Base-by-base conservation (phyloP, 495 filamentous ascomycete species). In the Sphaerosporella brunnea region DNA sequence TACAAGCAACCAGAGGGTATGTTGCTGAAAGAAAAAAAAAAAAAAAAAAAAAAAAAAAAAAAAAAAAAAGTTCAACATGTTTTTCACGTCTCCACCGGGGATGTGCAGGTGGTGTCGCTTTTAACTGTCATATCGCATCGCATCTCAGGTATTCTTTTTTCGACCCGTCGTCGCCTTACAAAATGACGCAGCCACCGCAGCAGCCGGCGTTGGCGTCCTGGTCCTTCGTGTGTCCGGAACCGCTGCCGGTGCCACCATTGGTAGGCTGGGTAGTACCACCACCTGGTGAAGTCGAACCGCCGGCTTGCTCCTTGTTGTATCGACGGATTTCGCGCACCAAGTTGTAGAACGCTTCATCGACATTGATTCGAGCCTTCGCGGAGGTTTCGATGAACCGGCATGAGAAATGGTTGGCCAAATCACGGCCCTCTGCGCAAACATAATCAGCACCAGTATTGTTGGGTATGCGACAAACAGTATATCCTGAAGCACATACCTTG, bases 361-460 rank as follows among this genome's bases (percentile, higher is more conserved):
- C 90, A 61, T 96, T 93, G 66, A 90, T 87, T 63, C 87, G 82
- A 52, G 86, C 92, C 69, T 96, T 97, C 51, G 90, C 90, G 34
- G 90, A 97, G 26, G 90, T 96, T 69, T 97, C 90, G 66, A 97
- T 93, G 69, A 95, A 97, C 63, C 87, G 84, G 74, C 90, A 96
- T 55, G 78, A 77, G 65, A 96, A 96, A 53, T 80, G 75, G 23
- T 74, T 72, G 32, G 90, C 90, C 47, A 95, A 72, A 49, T 77
- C 73, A 62, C 87, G 77, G 56, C 88, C 90, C 77, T 96, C 90
- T 97, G 68, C 53, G 50, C 51, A 35, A 16, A 37, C 15, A 36
- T 8, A 10, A 16, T 21, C 10, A 19, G n/a, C 2, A 39, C 32
- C 39, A 44, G 15, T 18, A 4, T 39, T 23, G n/a, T n/a, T n/a